Evolutionary conservation across 768 basidiomycete species (phyloP), one percentile per base, ranked within the genome.

Genomic region (Tylopilus subfusipes): DNA sequence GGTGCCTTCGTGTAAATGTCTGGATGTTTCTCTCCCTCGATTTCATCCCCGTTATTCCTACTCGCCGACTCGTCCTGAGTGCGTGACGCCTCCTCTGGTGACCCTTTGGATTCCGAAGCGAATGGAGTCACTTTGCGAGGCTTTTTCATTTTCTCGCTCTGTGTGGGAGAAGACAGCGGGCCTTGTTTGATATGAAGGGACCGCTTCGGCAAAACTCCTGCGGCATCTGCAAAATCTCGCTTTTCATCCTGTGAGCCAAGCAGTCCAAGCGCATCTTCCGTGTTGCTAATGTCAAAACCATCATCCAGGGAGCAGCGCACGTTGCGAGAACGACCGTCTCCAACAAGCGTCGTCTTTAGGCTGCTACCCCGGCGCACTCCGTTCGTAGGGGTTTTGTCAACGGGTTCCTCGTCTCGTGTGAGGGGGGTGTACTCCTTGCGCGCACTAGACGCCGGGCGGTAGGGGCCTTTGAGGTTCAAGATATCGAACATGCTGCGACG

Each of bases 401-500:
- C 45, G 14, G 38, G 25, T 12, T 54, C 53, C 29, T 47, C 55
- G 2, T 27, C 48, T 6, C 33, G 40, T 4, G 18, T 16, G 18
- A 61, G 29, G 30, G 27, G 33, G 4, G 36, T 12, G 30, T 61
- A 53, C 19, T 50, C 42, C 18, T 43, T 39, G 33, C 14, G 42
- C 16, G n/a, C 19, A 19, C 22, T 54, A 14, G 50, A 49, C 13
- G 27, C 36, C n/a, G 38, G 24, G 4, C 22, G 61, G n/a, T 46
- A 33, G 38, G 50, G 36, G 25, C 40, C 39, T 21, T 42, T 61
- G 25, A 63, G 55, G 42, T 49, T 63, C 46, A 70, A 43, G 10
- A 68, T 53, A 42, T 62, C 58, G 25, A 68, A 58, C 58, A 62
- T 60, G 56, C 58, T 55, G 14, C 54, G 64, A 30, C 58, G 62